A percentile compares a stretch with the other conserved stretches of the same genome.
Evolutionary conservation across 768 basidiomycete species (phyloP).

Genomic region (Dendrothele bispora): DNA sequence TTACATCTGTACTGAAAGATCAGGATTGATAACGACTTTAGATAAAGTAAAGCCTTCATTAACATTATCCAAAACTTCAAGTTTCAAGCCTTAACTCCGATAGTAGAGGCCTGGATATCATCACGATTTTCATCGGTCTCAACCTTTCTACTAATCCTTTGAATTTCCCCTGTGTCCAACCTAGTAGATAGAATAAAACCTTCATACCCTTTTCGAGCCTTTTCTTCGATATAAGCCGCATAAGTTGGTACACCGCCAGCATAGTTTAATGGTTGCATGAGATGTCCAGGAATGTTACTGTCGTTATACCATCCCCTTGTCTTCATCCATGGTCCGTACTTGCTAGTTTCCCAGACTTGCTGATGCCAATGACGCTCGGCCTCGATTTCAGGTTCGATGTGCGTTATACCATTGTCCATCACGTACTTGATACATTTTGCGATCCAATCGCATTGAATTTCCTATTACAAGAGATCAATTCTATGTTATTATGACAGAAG

Average conservation of each 20-base stretch:
- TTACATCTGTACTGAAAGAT: too few relatives aligned
- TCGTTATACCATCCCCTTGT: constrained; percentile 14
- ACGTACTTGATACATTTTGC: constrained; percentile 18
- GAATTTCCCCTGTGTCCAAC: too few relatives aligned
- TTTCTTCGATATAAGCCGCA: constrained; percentile 2
- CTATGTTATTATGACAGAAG: not conserved
- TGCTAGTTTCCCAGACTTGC: not conserved
- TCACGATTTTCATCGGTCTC: too few relatives aligned
- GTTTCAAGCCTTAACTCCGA: too few relatives aligned
- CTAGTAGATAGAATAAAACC: constrained; percentile 11
- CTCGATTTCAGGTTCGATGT: not conserved
- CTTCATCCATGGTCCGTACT: not conserved
- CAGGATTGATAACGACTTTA: too few relatives aligned
- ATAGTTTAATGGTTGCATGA: constrained; percentile 9
- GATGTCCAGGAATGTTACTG: constrained; percentile 12
- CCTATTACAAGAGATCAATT: constrained; percentile 8
- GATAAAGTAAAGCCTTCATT: too few relatives aligned
- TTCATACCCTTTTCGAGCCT: constrained; percentile 11
- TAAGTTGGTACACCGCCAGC: constrained; percentile 12
- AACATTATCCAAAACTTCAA: too few relatives aligned
- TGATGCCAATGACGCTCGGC: constrained; percentile 4
- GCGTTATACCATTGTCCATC: constrained; percentile 8
- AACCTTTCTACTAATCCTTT: too few relatives aligned
- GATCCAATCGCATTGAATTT: constrained; percentile 27
- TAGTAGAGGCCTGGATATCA: too few relatives aligned